A percentile compares a stretch with the other conserved stretches of the same genome.
Conservation (phyloP, 257 asterid species). For the Thymus quinquecostatus region DNA sequence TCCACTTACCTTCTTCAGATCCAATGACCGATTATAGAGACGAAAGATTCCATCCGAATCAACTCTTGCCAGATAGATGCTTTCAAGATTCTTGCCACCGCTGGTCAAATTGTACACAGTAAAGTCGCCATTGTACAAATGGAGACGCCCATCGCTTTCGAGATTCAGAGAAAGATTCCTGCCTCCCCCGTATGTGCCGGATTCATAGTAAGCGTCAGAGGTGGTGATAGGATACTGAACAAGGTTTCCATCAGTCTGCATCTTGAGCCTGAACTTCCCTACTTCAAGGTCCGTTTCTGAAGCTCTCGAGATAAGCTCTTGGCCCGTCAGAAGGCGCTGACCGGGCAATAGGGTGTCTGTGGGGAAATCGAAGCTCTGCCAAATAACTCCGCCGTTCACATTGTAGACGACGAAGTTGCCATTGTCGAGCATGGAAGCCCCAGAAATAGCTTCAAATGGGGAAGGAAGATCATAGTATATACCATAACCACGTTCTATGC, state of each 20-base stretch:
- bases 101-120: not conserved
- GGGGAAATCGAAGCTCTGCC: constrained; percentile 15
- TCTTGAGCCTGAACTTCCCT: not conserved
- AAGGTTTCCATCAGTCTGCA: not conserved
- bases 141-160: not conserved
- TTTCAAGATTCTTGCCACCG: not conserved
- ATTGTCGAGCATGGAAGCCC: not conserved
- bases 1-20: not conserved
- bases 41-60: constrained; percentile 2
- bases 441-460: not conserved
- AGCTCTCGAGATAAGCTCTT: not conserved
- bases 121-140: not conserved
- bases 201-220: not conserved
- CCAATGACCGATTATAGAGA: not conserved
- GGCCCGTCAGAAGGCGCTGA: not conserved
- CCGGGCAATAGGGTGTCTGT: not conserved
- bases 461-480: not conserved
- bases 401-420: constrained; percentile 16
- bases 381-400: not conserved
- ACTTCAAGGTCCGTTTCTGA: not conserved
- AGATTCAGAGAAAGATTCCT: not conserved
- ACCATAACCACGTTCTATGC: not conserved
- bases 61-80: not conserved
- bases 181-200: not conserved
- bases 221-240: constrained; percentile 1